Base-by-base conservation (phyloP, 2,329 filamentous ascomycete genomes). In the Ambrosiella cleistominuta region DNA sequence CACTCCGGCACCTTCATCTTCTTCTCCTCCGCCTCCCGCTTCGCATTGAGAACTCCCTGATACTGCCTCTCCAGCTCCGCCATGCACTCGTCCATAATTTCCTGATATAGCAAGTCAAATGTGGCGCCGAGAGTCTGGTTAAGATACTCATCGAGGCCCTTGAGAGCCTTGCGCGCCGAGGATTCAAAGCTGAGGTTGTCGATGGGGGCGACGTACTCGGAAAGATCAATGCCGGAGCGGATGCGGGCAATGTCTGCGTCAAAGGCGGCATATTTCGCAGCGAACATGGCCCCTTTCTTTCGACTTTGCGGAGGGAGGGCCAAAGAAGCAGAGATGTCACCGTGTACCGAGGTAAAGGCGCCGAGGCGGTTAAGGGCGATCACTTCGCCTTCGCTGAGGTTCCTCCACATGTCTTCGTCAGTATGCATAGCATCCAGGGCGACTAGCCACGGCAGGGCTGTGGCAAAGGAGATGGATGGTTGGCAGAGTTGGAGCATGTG, bases 401-500 rank as follows among this genome's bases (percentile, higher is more conserved):
- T 64, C 8, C 72, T 67, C 52, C 67, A 66, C 56, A 71, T 67
- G 1, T 54, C 11, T 0, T 70, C 69, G 52, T 71, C 63, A 1
- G 62, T 60, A 59, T 75, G 68, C 1, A 75, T 64, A 1, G 69
- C 65, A 1, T 65, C 65, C 4, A 76, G 62, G 56, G 72, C 72
- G 57, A 68, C 64, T 19, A 75, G 64, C 70, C 70, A 75, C 0
- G 70, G 62, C 1, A 67, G 93, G 0, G 73, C 69, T 11, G 69
- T 67, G 0, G 64, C 19, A 7, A 68, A 65, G 5, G 63, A 70
- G 0, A 66, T 70, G 0, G 70, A 67, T 0, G 65, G 56, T 6
- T 73, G 68, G 54, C 72, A 76, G 1, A 77, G 70, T 1, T 68
- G 70, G 1, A 61, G 64, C 17, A 76, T 63, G 60, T 71, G 72